Evolutionary conservation across 1,284 basidiomycete genomes (phyloP), one percentile per base, ranked within the genome.

Genomic region (Trichosporon ovoides): DNA sequence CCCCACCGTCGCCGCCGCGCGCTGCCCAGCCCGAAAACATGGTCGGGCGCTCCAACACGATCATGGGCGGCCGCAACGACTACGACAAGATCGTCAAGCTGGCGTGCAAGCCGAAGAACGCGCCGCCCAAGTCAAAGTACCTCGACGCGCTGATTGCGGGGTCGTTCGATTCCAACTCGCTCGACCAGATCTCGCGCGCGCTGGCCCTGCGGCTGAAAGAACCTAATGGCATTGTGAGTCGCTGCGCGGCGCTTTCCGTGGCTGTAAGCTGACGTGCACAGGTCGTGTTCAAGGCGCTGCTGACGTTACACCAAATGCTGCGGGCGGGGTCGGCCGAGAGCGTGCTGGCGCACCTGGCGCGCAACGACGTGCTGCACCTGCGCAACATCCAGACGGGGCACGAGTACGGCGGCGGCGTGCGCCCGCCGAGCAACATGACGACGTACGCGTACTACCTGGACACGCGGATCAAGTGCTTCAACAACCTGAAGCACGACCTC

Each of bases 221-320:
- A 69, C 87, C 91, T 20, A 97, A 95, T 74, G 85, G 85, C 33
- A 85, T 92, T 53, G 92, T 95, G 72, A 68, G 87, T 81, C 9
- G 14, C 22, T n/a, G 2, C 36, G 46, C 13, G 2, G n/a, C 13
- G 40, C 13, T 43, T 4, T 13, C 28, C 20, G 20, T n/a, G n/a
- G n/a, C n/a, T n/a, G n/a, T n/a, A n/a, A 7, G 43, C 43, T 24
- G 43, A 16, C 46, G 46, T 52, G 18, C 12, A 3, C 67, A 94
- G 91, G 83, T 96, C 66, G 93, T 92, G 16, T 96, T 98, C 85
- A 98, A 98, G 72, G 90, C 93, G 0, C 81, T 98, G 66, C 87
- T 98, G 69, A 90, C 96, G 7, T 80, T 98, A 19, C 95, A 99
- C 75, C 92, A 87, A 33, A 89, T 98, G 71, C 89, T 98, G 70